Percentiles rank a stretch among this genome's conserved stretches.
phyloP scores from a whole-genome alignment of 192 early-diverging fungal genomes.

The Bifiguratus adelaidae region DNA sequence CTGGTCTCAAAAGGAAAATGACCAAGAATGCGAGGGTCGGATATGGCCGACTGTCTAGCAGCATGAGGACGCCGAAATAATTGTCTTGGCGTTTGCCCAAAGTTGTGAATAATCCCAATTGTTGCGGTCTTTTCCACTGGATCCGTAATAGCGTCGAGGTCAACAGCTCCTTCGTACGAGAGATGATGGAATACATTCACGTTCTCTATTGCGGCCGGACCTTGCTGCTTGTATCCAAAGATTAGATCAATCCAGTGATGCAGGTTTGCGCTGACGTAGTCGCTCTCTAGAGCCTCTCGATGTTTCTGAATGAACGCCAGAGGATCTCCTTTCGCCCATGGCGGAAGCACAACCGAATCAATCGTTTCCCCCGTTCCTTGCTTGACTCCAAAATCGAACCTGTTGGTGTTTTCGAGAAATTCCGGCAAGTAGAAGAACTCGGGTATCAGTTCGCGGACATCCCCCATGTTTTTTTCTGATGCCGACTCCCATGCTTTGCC shows the following conservation, averaged over 20 bases:
- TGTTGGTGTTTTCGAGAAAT: conserved; percentile 70
- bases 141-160: conserved; percentile 81
- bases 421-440: conserved; percentile 96
- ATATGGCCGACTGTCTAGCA: conserved; percentile 20
- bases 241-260: conserved; percentile 95
- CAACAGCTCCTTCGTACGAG: conserved; percentile 94
- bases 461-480: conserved; percentile 58
- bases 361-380: conserved; percentile 52
- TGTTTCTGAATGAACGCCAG: conserved; percentile 71
- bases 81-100: conserved; percentile 92
- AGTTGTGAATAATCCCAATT: conserved; percentile 93
- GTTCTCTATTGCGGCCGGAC: conserved; percentile 70
- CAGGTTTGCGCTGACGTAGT: conserved; percentile 79
- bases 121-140: conserved; percentile 81
- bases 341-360: conserved; percentile 70
- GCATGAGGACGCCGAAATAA: conserved; percentile 84
- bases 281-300: conserved; percentile 70
- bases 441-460: conserved; percentile 90
- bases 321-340: conserved; percentile 70
- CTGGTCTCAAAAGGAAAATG: conserved; percentile 33
- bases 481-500: conserved; percentile 67
- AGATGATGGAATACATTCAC: conserved; percentile 95
- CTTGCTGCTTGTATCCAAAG: conserved; percentile 94
- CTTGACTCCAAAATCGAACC: conserved; percentile 48
- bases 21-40: conserved; percentile 23